Base-by-base conservation (phyloP, 441 rosid genomes). In the Theobroma grandiflorum region DNA sequence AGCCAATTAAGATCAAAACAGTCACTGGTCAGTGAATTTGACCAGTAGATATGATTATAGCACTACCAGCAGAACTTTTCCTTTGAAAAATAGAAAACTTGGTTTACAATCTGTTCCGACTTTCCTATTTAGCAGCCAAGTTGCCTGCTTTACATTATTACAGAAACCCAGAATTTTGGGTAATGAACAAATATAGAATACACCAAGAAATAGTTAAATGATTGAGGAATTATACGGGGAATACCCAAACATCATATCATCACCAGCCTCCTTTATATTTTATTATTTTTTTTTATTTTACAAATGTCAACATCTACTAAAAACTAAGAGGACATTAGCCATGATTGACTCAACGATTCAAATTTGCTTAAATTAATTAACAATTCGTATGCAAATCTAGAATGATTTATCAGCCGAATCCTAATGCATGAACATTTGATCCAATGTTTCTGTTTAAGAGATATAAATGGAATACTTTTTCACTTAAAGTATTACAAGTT, bases 361-460 rank as follows among this genome's bases (percentile, higher is more conserved):
- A 42, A 20, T 18, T 40, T 42, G 12, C 18, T 8, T 14, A 11
- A 42, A 22, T 68, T 3, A 6, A 20, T 22, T 42, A 68, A 3
- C 16, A 43, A 43, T 43, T 68, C 37, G 20, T 11, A 22, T 22
- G 73, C 55, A 68, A 68, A 68, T 68, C 37, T 45, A 20, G 37
- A 45, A 22, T 38, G 47, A 16, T 64, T 65, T 38, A n/a, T 18
- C 10, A 42, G n/a, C 55, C 53, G 14, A 74, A 57, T 38, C n/a
- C 16, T 5, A 57, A 66, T 22, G 64, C 77, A 40, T 74, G 66
- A 74, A 38, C 63, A 71, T 72, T 72, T 16, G 9, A 72, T 72
- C 22, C 1, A 33, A 12, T 26, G 59, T 49, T 40, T 66, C 50
- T 57, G 31, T 50, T 55, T 2, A 18, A 0, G 5, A 53, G 58